Conservation (phyloP, 1,139 yeast species). For the Kurtzmaniella quercitrusa region DNA sequence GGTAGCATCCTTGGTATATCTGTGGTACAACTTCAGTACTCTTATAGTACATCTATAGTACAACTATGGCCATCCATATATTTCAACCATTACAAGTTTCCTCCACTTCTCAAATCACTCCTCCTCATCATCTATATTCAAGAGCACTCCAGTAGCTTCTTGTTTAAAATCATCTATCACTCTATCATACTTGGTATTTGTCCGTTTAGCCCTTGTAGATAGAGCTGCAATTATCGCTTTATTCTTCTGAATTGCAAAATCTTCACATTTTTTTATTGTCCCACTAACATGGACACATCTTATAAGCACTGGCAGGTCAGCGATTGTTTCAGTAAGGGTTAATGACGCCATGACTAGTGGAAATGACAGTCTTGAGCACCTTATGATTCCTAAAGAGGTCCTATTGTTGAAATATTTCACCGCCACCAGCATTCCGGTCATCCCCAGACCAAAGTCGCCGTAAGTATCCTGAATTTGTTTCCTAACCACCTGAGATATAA, state of each 20-base stretch:
- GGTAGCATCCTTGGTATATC: no score
- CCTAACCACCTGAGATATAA: slow-evolving; percentile 51
- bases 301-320: slow-evolving; percentile 50
- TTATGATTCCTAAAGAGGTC: slow-evolving; percentile 81
- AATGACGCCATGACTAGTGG: slow-evolving; percentile 67
- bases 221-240: slow-evolving; percentile 23
- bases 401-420: slow-evolving; percentile 77
- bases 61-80: background rate
- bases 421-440: slow-evolving; percentile 54
- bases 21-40: no score
- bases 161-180: background rate
- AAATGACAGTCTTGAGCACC: slow-evolving; percentile 67
- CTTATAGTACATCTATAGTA: background rate
- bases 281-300: slow-evolving; percentile 76
- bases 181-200: background rate
- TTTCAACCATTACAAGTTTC: no score
- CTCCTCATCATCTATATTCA: background rate
- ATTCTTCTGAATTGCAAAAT: slow-evolving; percentile 50
- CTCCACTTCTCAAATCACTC: no score
- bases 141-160: background rate
- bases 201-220: slow-evolving; percentile 6
- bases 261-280: slow-evolving; percentile 81
- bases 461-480: slow-evolving; percentile 52
- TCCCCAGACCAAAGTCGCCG: slow-evolving; percentile 79
- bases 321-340: slow-evolving; percentile 54